Evolutionary conservation across 768 basidiomycete genomes (phyloP), one percentile per base, ranked within the genome.

Genomic region (Podaxis sp.): DNA sequence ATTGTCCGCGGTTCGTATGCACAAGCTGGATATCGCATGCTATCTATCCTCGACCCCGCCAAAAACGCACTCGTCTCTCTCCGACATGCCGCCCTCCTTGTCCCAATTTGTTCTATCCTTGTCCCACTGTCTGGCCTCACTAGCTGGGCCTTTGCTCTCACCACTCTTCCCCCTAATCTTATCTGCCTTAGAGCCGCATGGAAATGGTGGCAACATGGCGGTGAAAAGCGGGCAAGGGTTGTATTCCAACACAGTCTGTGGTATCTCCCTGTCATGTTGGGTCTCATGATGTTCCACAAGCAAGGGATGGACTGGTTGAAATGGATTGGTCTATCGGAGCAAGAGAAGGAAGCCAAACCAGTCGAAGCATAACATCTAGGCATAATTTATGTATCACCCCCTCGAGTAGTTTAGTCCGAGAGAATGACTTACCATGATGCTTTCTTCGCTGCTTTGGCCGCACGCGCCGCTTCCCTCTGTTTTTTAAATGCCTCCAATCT

Each of bases 211-310:
- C 80, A 80, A 52, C 75, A 70, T 5, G 86, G 89, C 30, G 84
- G 86, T 11, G 93, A 94, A 72, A 87, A 89, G 69, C 81, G 89
- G 65, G 96, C 97, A 0, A 83, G 89, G 64, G 77, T 76, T 44
- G 76, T 95, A 19, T 99, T 93, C 69, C 88, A 89, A 67, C 84
- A 90, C 61, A 88, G 88, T 72, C 73, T 99, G 66, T 95, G 95
- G 90, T 95, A 95, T 76, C 73, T 99, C 46, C 96, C 96, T 0
- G 89, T 90, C 5, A 79, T 98, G 5, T 80, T 99, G 65, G 94
- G 87, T 2, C 78, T 99, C 67, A 95, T 96, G 92, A 95, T 99
- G 93, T 79, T 91, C 60, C 95, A 96, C 75, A 98, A 98, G 77
- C 87, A 89, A 69, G 90, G 91, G 0, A 79, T 91, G 68, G 87